Base-by-base conservation (phyloP, 495 filamentous ascomycete species). In the Penicillium coprophilum region DNA sequence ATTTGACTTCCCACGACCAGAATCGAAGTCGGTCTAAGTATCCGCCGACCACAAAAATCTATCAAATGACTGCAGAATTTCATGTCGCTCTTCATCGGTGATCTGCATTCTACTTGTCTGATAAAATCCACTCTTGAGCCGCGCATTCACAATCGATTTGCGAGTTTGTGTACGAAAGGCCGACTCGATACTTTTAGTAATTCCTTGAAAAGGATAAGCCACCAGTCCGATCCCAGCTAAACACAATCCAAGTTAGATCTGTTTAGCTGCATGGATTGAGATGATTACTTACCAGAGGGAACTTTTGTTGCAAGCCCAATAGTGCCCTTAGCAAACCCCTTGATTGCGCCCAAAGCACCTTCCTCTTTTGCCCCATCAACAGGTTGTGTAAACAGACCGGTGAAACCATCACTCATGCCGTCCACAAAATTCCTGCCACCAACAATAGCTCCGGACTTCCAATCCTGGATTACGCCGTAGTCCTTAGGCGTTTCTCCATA, bases 341-440 rank as follows among this genome's bases (percentile, higher is more conserved):
- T 80, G 3, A 84, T 62, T 30, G 83, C 82, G 0, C 89, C 90
- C 0, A 80, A 60, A 6, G 80, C 54, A 4, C 86, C 86, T 3
- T 80, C 76, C 4, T 82, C 75, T 23, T 77, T 77, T 3, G 81
- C 84, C 1, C 87, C 90, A 2, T 76, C 75, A 45, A 82, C 70
- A 0, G 90, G 91, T 23, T 89, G 82, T 2, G 72, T 73, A 8
- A 90, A 76, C 4, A 95, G 64, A 0, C 89, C 91, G 0, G 86
- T 87, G 40, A 87, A 74, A 31, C 88, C 90, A 62, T 91, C 89
- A 50, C 85, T 85, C 54, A 92, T 78, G 2, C 90, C 90, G 43
- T 85, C 84, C 1, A 77, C 72, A 41, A 95, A 86, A 59, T 88
- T 90, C 64, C 82, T 77, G 2, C 65, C 60, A 7, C 59, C 73